A percentile compares a stretch with the other conserved stretches of the same genome.
These are phyloP conservation scores for Botrytis fragariae DNA, from an alignment of 2,329 filamentous ascomycete genomes.

Conservation along the genomic window DNA sequence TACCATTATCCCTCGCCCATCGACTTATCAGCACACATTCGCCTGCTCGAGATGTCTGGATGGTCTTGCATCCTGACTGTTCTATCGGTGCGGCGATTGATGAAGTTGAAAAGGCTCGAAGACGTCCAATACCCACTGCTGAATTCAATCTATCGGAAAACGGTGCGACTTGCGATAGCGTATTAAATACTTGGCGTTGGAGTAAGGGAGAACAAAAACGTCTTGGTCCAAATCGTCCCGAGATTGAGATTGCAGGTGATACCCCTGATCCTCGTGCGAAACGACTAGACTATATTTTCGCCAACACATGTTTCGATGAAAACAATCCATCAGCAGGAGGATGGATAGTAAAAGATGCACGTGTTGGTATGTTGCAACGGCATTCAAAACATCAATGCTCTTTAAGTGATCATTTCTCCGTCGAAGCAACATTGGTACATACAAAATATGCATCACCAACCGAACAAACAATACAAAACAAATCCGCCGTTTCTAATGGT, in stretches of 20 bases:
- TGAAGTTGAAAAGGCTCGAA: conserved; percentile 62
- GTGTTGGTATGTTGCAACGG: conserved; percentile 76
- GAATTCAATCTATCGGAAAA: conserved; percentile 76
- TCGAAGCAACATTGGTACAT: conserved; percentile 68
- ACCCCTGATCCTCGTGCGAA: conserved; percentile 74
- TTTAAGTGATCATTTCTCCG: conserved; percentile 91
- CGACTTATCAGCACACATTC: conserved; percentile 75
- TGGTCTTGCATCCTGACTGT: conserved; percentile 76
- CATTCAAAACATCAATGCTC: conserved; percentile 82
- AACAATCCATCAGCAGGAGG: conserved; percentile 34
- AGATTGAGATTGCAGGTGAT: conserved; percentile 59
- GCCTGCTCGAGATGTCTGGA: conserved; percentile 81
- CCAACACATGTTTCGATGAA: conserved; percentile 52
- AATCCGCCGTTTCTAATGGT: conserved; percentile 31
- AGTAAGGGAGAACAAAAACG: conserved; percentile 65
- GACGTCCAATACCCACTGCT: conserved; percentile 68
- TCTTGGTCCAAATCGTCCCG: conserved; percentile 62
- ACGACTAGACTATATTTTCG: conserved; percentile 92
- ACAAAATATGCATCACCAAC: conserved; percentile 25
- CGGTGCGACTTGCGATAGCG: conserved; percentile 82
- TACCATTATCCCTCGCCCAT: conserved; percentile 82
- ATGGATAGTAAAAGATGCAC: conserved; percentile 70
- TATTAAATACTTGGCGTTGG: conserved; percentile 94
- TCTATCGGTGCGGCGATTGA: conserved; percentile 73
- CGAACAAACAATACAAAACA: conserved; percentile 25